Base-by-base conservation (phyloP, 148 eudicot genomes). In the Rhododendron mucronatum region DNA sequence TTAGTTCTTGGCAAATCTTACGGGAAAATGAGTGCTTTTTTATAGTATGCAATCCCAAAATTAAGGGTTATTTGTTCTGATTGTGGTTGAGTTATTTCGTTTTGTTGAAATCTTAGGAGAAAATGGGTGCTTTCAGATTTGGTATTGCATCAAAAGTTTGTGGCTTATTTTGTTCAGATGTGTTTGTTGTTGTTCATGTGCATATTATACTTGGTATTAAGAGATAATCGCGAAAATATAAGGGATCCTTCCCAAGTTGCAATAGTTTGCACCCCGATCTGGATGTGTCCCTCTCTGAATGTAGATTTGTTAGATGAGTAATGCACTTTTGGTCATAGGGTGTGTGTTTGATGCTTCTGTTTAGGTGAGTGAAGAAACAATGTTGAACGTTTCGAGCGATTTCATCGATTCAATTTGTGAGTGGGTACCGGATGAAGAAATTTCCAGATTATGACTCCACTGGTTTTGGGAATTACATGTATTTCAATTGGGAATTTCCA, bases 371-470 rank as follows among this genome's bases (percentile, higher is more conserved):
- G 35, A 16, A 61, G 48, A 41, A 55, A 82, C 20, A 75, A 82
- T 82, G 88, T 39, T 50, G 47, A 57, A 82, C 33, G 5, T 83
- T 26, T 69, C 61, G 14, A n/a, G 59, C 82, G 48, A 55, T 45
- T 84, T 39, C 87, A 47, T 45, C 35, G 5, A 82, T 76, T 1
- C 69, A 35, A 53, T 57, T 84, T 48, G 86, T 50, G 84, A 65
- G 84, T 55, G 83, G 86, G 71, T 59, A n/a, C 47, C 61, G 57
- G 21, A 61, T 59, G 30, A 85, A 61, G 86, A 84, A 59, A 77
- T 45, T 6, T 30, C 75, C 16, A 35, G 77, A 85, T 80, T 45
- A 41, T 67, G 50, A 65, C 63, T 63, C 67, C 8, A 7, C 61
- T 71, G 84, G 80, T 30, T 80, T 48, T 51, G 75, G 48, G 23